Percentiles rank a stretch among this genome's conserved stretches.
phyloP scores from a whole-genome alignment of 2,329 filamentous ascomycete genomes.

The Penicillium aurantiogriseum region DNA sequence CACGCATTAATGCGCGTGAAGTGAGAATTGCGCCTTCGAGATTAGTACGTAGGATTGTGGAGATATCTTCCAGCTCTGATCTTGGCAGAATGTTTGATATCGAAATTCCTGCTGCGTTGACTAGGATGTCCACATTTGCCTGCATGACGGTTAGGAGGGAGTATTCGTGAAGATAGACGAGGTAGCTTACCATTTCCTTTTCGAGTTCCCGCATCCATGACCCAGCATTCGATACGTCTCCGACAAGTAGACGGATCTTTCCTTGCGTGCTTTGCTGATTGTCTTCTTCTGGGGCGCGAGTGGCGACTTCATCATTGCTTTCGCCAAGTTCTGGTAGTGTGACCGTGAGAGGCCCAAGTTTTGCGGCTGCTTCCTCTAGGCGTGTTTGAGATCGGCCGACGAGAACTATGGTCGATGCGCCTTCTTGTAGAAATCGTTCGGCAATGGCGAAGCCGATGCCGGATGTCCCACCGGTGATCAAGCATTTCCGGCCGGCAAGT shows the following conservation, averaged over 20 bases:
- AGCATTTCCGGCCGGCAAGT: conserved; percentile 40
- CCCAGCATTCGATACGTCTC: conserved; percentile 38
- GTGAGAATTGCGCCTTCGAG: conserved; percentile 51
- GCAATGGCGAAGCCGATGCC: conserved; percentile 70
- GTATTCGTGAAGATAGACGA: not conserved
- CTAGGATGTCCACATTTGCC: conserved; percentile 57
- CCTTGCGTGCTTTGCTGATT: conserved; percentile 14
- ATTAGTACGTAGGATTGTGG: conserved; percentile 66
- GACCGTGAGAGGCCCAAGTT: conserved; percentile 13
- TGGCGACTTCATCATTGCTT: conserved; percentile 17
- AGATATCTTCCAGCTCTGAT: conserved; percentile 52
- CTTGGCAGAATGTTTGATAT: conserved; percentile 64
- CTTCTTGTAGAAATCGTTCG: conserved; percentile 61
- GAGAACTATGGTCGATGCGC: conserved; percentile 58
- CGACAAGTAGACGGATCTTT: conserved; percentile 33
- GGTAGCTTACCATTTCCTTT: conserved; percentile 36
- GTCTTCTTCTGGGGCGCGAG: conserved; percentile 20
- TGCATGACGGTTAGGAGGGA: conserved; percentile 12
- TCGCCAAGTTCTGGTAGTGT: not conserved
- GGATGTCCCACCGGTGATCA: conserved; percentile 69
- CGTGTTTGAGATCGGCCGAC: conserved; percentile 56
- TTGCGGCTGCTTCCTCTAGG: conserved; percentile 42
- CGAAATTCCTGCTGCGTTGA: conserved; percentile 77
- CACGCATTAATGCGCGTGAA: conserved; percentile 40
- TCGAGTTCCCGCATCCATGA: conserved; percentile 39